These are phyloP conservation scores for Astrothelium macrocarpum DNA, from an alignment of 495 filamentous ascomycete genomes.

Conservation along the genomic window DNA sequence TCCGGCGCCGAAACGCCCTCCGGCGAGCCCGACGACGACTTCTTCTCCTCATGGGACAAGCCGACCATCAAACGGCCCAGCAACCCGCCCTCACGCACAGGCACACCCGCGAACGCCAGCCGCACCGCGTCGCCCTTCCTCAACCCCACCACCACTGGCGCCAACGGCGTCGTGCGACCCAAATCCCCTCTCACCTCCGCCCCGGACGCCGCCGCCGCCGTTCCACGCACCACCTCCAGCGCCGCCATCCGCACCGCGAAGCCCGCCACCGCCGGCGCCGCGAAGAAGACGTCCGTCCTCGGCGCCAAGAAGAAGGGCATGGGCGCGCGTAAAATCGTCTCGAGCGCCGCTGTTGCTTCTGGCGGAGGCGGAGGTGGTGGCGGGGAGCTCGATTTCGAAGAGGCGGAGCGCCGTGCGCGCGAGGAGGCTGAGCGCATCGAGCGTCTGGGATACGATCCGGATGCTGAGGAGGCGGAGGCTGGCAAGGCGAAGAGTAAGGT, in stretches of 20 bases:
- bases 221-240: slow-evolving; percentile 63
- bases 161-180: slow-evolving; percentile 56
- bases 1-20: slow-evolving; percentile 63
- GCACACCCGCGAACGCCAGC: slow-evolving; percentile 72
- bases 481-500: slow-evolving; percentile 16
- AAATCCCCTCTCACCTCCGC: slow-evolving; percentile 68
- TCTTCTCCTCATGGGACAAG: slow-evolving; percentile 99
- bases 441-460: slow-evolving; percentile 95
- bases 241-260: slow-evolving; percentile 50
- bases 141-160: slow-evolving; percentile 58
- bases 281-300: slow-evolving; percentile 33
- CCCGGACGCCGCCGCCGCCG: slow-evolving; percentile 40
- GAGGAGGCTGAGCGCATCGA: slow-evolving; percentile 95
- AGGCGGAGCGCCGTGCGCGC: slow-evolving; percentile 90
- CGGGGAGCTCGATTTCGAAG: slow-evolving; percentile 75
- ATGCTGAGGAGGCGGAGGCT: slow-evolving; percentile 59
- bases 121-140: slow-evolving; percentile 85
- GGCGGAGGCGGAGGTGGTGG: slow-evolving; percentile 14
- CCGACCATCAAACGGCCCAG: slow-evolving; percentile 93
- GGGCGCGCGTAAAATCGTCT: slow-evolving; percentile 80
- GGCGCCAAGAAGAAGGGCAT: slow-evolving; percentile 80
- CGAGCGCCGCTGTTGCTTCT: slow-evolving; percentile 49
- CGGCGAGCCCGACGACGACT: slow-evolving; percentile 77
- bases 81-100: slow-evolving; percentile 83
- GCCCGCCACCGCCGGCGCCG: not conserved